Conservation (phyloP, 2,329 filamentous ascomycete genomes). For the Chaetomiaceae sp. region DNA sequence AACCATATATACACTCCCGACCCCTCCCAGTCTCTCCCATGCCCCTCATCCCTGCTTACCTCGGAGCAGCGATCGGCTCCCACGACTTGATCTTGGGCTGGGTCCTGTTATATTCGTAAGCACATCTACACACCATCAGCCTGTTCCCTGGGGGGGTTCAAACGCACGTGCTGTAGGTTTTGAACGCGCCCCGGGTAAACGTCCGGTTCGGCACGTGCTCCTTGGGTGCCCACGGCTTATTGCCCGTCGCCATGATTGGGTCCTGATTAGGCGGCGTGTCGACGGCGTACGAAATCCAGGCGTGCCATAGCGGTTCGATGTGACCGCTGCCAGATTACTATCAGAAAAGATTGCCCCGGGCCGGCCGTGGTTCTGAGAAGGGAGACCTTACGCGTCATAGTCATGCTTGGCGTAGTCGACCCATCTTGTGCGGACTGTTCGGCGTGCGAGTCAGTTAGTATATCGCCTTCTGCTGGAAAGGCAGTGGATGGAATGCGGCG, state of each 20-base stretch:
- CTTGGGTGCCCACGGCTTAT: constrained; percentile 69
- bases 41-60: constrained; percentile 16
- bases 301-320: constrained; percentile 96
- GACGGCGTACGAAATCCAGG: constrained; percentile 92
- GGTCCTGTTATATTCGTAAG: constrained; percentile 24
- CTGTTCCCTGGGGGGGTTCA: not conserved
- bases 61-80: constrained; percentile 33
- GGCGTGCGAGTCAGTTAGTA: not conserved
- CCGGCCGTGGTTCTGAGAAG: not conserved
- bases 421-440: constrained; percentile 86
- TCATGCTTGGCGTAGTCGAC: constrained; percentile 92
- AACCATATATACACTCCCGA: constrained; percentile 2
- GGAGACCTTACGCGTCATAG: constrained; percentile 61
- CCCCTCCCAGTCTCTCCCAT: not conserved
- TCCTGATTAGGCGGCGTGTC: constrained; percentile 82
- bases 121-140: not conserved
- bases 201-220: constrained; percentile 72
- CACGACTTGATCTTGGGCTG: constrained; percentile 36
- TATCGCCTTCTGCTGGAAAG: no score
- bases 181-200: constrained; percentile 72
- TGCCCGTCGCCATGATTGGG: constrained; percentile 54
- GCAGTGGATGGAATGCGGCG: constrained; percentile 31
- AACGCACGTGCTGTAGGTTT: constrained; percentile 91
- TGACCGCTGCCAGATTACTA: constrained; percentile 52
- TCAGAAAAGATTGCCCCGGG: no score